Base-by-base conservation (phyloP, 2,329 filamentous ascomycete species). In the Sporothrix dimorphospora region DNA sequence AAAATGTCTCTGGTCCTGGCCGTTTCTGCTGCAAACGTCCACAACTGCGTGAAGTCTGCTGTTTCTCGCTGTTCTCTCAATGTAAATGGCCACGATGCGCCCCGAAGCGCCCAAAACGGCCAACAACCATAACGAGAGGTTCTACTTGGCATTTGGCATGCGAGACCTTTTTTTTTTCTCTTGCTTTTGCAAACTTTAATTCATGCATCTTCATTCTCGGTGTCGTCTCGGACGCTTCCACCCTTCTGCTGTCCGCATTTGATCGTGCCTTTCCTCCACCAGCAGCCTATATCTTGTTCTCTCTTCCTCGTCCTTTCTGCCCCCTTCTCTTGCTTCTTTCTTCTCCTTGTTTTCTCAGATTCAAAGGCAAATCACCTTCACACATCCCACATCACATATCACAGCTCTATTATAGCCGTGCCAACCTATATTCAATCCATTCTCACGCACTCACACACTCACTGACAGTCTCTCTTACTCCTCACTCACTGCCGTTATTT, bases 1-100 rank as follows among this genome's bases (percentile, higher is more conserved):
- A 40, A 14, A 27, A 24, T 65, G 59, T 45, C 42, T 47, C 40
- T 27, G n/a, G 24, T 14, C 4, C 12, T 27, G 24, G 19, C 55
- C 12, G 21, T 27, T 45, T 68, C 49, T 42, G n/a, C 66, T 69
- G 66, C 66, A 69, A 69, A 57, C 66, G 66, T 42, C 66, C 66
- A 69, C 30, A 42, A 6, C n/a, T 30, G 27, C n/a, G 59, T 16
- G 16, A 38, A 63, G 6, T 42, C 59, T 27, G 34, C 11, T 14
- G 55, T n/a, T 14, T 57, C 27, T 57, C 42, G 53, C 6, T 5
- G 24, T 53, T 9, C 34, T 27, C 5, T 7, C 38, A 8, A 19
- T n/a, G n/a, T 12, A 27, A 45, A 42, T 19, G 59, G 6, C 38
- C 59, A 21, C 40, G 38, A 65, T 65, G 38, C 21, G 16, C 38